Base-by-base conservation (phyloP, 2,329 filamentous ascomycete species). In the Aurifilum marmelostoma region DNA sequence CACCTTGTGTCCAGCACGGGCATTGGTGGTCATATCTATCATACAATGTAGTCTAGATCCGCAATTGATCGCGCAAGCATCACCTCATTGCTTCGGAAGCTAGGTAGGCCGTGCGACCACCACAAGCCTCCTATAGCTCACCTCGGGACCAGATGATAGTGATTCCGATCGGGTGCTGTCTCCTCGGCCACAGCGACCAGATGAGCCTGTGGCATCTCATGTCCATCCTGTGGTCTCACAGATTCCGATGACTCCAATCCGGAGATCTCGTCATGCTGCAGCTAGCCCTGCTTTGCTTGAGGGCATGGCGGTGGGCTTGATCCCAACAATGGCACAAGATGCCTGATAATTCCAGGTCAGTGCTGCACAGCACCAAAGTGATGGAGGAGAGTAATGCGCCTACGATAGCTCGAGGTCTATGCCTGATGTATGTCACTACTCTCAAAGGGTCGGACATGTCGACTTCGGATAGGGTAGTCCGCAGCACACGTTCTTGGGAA, bases 341-440 rank as follows among this genome's bases (percentile, higher is more conserved):
- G n/a, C 32, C n/a, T 67, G 47, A 63, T n/a, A n/a, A n/a, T n/a
- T n/a, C n/a, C n/a, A n/a, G 59, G 50, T 54, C 27, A 41, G 8
- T 29, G 68, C 62, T 14, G 47, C 50, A 70, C 66, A 60, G 69
- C 69, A 29, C 47, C 61, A 68, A 63, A 50, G 32, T 32, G 18
- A 29, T 29, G 50, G 59, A 29, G 14, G 5, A 39, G 27, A 47
- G 27, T 34, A 16, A 34, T n/a, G n/a, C n/a, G n/a, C 56, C 59
- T 34, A 56, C 37, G 5, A 12, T 34, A 41, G 50, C 37, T 16
- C 39, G 37, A 70, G 34, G 24, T 29, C 58, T 63, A 63, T 59
- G 66, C 63, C n/a, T 43, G 29, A 41, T 68, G 66, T 63, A 32
- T 58, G 34, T 59, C 60, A 32, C 58, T 59, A 47, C 43, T 54